Conservation (phyloP, 176 grass and related monocot species). For the Bothriochloa decipiens region DNA sequence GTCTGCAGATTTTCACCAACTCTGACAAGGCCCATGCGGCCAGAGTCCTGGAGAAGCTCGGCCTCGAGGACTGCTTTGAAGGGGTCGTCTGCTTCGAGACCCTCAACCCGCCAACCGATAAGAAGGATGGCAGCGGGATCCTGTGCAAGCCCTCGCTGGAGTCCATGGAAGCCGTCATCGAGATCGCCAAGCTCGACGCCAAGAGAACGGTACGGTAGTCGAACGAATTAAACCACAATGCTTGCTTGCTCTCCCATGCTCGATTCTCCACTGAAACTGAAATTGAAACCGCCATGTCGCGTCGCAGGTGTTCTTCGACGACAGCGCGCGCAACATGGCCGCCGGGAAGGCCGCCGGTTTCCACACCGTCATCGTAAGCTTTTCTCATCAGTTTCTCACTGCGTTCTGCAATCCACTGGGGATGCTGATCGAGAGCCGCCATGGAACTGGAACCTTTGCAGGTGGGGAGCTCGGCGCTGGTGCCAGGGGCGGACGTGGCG, state of each 20-base stretch:
- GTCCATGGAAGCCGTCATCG: conserved; percentile 81
- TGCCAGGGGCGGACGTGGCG: conserved; percentile 76
- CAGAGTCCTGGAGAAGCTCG: conserved; percentile 65
- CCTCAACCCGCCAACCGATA: conserved; percentile 51
- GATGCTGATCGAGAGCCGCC: neutral
- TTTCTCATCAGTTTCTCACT: neutral
- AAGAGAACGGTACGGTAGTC: conserved; percentile 60
- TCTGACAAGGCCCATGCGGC: conserved; percentile 73
- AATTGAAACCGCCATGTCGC: neutral
- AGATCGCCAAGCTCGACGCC: conserved; percentile 74
- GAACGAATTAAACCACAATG: neutral
- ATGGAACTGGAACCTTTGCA: conserved; percentile 22
- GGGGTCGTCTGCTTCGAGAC: conserved; percentile 97
- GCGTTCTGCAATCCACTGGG: neutral
- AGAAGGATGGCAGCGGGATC: conserved; percentile 39
- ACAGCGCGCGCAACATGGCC: conserved; percentile 87
- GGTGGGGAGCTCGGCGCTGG: conserved; percentile 78
- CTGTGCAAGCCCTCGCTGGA: conserved; percentile 88
- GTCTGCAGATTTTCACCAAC: conserved; percentile 85
- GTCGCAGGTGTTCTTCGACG: conserved; percentile 86
- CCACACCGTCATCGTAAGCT: conserved; percentile 77
- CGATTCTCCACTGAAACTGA: neutral
- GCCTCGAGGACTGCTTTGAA: conserved; percentile 89
- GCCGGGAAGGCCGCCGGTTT: conserved; percentile 81
- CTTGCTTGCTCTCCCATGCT: too few relatives aligned